Evolutionary conservation across 805 yeast species (phyloP).

Genomic region (Kodamaea fukazawae): DNA sequence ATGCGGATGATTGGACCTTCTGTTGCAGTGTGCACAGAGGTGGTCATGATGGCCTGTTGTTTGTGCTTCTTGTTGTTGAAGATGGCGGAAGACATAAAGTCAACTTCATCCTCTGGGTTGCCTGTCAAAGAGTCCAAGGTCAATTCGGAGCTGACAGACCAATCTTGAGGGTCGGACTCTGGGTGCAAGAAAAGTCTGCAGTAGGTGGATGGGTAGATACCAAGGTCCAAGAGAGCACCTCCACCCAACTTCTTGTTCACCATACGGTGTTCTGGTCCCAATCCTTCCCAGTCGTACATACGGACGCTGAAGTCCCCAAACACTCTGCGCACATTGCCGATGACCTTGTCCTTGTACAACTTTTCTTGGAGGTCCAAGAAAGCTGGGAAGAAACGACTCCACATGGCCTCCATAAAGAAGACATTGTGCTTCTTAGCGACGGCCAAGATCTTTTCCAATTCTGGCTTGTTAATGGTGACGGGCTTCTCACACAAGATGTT

Average conservation of each 20-base stretch:
- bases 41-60: constrained; percentile 39
- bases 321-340: constrained; percentile 49
- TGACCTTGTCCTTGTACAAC: constrained; percentile 35
- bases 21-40: constrained; percentile 11
- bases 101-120: constrained; percentile 38
- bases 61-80: constrained; percentile 39
- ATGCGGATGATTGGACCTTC: constrained; percentile 9
- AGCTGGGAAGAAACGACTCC: constrained; percentile 56
- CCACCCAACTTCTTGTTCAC: constrained; percentile 45
- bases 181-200: constrained; percentile 18
- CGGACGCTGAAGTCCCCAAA: constrained; percentile 42
- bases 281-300: constrained; percentile 22
- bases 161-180: constrained; percentile 11
- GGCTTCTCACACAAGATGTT: constrained; percentile 59
- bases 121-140: constrained; percentile 29
- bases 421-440: constrained; percentile 43
- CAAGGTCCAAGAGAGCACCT: constrained; percentile 56
- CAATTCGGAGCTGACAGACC: constrained; percentile 25
- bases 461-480: constrained; percentile 45
- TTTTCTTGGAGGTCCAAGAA: constrained; percentile 30
- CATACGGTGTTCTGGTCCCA: constrained; percentile 38
- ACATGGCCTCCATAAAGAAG: constrained; percentile 58
- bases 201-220: constrained; percentile 51
- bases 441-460: constrained; percentile 39
- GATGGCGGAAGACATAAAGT: constrained; percentile 37